These are phyloP conservation scores for Exophiala lecanii-corni DNA, from an alignment of 2,329 filamentous ascomycete genomes.

Conservation along the genomic window DNA sequence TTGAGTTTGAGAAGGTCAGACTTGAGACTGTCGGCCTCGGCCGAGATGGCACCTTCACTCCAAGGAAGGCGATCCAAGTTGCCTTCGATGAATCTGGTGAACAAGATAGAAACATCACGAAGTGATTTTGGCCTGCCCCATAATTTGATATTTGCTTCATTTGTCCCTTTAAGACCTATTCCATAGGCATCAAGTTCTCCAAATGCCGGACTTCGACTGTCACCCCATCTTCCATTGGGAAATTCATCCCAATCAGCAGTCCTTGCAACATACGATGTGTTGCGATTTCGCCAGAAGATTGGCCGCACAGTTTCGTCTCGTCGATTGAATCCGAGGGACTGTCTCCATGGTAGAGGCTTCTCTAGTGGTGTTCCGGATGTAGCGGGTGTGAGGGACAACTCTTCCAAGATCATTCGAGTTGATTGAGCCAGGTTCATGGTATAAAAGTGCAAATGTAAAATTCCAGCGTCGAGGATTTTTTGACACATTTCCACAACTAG, in stretches of 20 bases:
- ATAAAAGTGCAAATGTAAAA: slow-evolving; percentile 92
- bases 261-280: slow-evolving; percentile 89
- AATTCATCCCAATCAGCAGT: slow-evolving; percentile 99
- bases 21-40: slow-evolving; percentile 75
- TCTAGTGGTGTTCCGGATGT: slow-evolving; percentile 67
- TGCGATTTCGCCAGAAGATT: slow-evolving; percentile 97
- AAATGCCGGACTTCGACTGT: slow-evolving; percentile 91
- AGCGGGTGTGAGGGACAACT: slow-evolving; percentile 76
- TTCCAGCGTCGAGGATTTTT: slow-evolving; percentile 74
- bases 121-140: slow-evolving; percentile 84
- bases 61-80: slow-evolving; percentile 81
- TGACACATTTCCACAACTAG: slow-evolving; percentile 87
- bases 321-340: slow-evolving; percentile 82
- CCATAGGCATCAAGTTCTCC: slow-evolving; percentile 93
- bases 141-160: slow-evolving; percentile 89
- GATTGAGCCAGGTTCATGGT: slow-evolving; percentile 98
- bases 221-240: slow-evolving; percentile 97
- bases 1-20: slow-evolving; percentile 76
- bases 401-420: slow-evolving; percentile 88
- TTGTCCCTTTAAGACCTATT: slow-evolving; percentile 87
- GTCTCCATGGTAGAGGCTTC: slow-evolving; percentile 92
- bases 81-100: slow-evolving; percentile 78
- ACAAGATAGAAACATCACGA: slow-evolving; percentile 74
- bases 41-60: slow-evolving; percentile 84
- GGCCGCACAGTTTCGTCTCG: slow-evolving; percentile 93